Percentiles rank a stretch among this genome's conserved stretches.
Evolutionary conservation across 805 yeast genomes (phyloP).

Genomic region (Starmerella bombi): DNA sequence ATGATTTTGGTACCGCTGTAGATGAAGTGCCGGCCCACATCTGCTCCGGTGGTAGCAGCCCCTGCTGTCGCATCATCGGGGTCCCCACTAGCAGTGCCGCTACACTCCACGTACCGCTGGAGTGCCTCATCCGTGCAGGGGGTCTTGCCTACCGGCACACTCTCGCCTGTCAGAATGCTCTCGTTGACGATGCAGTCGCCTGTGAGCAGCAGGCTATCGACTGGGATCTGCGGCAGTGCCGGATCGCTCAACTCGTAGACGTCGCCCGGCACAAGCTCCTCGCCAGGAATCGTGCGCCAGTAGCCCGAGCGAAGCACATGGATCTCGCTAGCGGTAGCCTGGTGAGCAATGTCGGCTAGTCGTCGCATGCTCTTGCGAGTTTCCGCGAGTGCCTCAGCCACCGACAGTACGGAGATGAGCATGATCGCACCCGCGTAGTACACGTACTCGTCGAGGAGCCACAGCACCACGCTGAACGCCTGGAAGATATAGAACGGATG

Average conservation of each 20-base stretch:
- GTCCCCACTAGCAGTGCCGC: not conserved
- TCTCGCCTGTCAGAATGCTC: slow-evolving; percentile 95
- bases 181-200: slow-evolving; percentile 97
- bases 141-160: slow-evolving; percentile 83
- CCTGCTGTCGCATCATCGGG: slow-evolving; percentile 26
- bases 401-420: slow-evolving; percentile 67
- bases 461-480: slow-evolving; percentile 75
- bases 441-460: slow-evolving; percentile 86
- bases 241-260: slow-evolving; percentile 87
- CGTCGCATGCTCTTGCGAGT: slow-evolving; percentile 64
- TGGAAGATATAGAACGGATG: slow-evolving; percentile 96
- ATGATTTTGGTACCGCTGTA: slow-evolving; percentile 84
- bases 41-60: slow-evolving; percentile 1
- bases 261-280: slow-evolving; percentile 90
- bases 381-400: slow-evolving; percentile 70
- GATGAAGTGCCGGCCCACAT: slow-evolving; percentile 32
- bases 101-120: slow-evolving; percentile 34
- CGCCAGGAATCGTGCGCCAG: slow-evolving; percentile 70
- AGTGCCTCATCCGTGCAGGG: slow-evolving; percentile 51
- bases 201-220: slow-evolving; percentile 72
- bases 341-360: slow-evolving; percentile 46
- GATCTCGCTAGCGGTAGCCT: slow-evolving; percentile 63
- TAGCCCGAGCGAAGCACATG: slow-evolving; percentile 86
- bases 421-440: slow-evolving; percentile 91
- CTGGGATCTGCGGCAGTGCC: slow-evolving; percentile 57